Evolutionary conservation across 331 rosid species (phyloP).

Genomic region (Cydonia oblonga): DNA sequence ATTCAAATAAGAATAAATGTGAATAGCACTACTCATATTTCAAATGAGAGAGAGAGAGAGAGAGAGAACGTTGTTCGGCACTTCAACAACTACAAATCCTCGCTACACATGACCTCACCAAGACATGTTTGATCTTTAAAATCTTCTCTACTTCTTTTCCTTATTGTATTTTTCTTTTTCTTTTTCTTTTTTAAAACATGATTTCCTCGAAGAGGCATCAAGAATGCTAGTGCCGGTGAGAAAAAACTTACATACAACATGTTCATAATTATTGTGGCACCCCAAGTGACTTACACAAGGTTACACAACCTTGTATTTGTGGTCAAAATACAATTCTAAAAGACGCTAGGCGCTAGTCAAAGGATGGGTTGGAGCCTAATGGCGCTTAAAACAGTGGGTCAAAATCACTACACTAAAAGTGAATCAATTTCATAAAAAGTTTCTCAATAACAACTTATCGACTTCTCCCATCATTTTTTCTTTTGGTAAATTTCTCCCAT

Average conservation of each 20-base stretch:
- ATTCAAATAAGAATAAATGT: too few relatives aligned
- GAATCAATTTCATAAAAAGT: neutral
- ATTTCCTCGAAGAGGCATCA: neutral
- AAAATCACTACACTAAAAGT: too few relatives aligned
- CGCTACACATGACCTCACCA: neutral
- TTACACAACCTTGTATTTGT: neutral
- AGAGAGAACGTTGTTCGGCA: neutral
- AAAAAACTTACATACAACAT: too few relatives aligned
- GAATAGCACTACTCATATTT: too few relatives aligned
- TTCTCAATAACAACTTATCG: neutral
- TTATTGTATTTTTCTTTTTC: too few relatives aligned
- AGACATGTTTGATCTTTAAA: neutral
- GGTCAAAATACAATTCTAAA: too few relatives aligned
- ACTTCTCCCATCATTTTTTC: neutral
- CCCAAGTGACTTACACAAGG: neutral
- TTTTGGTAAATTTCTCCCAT: neutral
- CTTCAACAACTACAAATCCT: neutral
- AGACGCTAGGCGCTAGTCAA: too few relatives aligned
- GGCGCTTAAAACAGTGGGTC: too few relatives aligned
- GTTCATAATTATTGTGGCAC: fast-evolving
- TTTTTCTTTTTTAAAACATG: too few relatives aligned
- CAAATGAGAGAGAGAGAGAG: too few relatives aligned
- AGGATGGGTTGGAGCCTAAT: too few relatives aligned
- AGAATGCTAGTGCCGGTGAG: neutral
- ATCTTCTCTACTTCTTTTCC: too few relatives aligned